A percentile compares a stretch with the other conserved stretches of the same genome.
phyloP scores from a whole-genome alignment of 306 rosid species.

The Rubus idaeus region DNA sequence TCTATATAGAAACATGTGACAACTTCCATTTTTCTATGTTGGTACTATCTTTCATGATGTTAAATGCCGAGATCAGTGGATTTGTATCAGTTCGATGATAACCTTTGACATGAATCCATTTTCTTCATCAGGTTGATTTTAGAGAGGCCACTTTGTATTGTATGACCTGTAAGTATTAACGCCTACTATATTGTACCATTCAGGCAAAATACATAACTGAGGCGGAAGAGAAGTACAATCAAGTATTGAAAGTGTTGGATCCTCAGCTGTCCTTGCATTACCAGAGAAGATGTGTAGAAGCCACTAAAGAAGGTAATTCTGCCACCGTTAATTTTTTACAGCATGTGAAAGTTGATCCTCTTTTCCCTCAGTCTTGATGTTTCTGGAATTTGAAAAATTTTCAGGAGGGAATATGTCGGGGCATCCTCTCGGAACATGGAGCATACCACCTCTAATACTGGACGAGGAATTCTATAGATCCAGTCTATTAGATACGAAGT shows the following conservation, averaged over 20 bases:
- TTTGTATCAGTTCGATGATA: neutral
- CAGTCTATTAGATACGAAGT: conserved; percentile 30
- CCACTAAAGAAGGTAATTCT: conserved; percentile 79
- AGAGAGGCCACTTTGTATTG: neutral
- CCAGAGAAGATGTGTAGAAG: conserved; percentile 86
- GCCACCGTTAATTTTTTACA: conserved; percentile 5
- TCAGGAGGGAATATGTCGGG: conserved; percentile 75
- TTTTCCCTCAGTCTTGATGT: neutral
- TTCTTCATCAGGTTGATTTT: neutral
- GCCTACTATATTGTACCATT: neutral
- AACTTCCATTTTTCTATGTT: neutral
- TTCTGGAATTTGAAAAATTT: conserved; percentile 18
- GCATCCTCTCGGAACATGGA: conserved; percentile 80
- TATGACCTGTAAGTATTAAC: neutral
- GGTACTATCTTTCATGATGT: neutral
- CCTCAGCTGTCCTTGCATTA: conserved; percentile 61
- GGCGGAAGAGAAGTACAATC: conserved; percentile 72
- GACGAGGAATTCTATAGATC: conserved; percentile 73
- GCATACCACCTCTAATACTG: conserved; percentile 63
- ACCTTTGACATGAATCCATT: neutral
- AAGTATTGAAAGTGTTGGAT: conserved; percentile 56
- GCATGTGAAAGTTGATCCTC: conserved; percentile 5
- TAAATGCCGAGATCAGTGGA: neutral
- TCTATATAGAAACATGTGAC: neutral
- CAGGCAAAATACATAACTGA: conserved; percentile 80